Evolutionary conservation across 139 green algal genomes (phyloP).

Genomic region (Coccomyxa sp.): DNA sequence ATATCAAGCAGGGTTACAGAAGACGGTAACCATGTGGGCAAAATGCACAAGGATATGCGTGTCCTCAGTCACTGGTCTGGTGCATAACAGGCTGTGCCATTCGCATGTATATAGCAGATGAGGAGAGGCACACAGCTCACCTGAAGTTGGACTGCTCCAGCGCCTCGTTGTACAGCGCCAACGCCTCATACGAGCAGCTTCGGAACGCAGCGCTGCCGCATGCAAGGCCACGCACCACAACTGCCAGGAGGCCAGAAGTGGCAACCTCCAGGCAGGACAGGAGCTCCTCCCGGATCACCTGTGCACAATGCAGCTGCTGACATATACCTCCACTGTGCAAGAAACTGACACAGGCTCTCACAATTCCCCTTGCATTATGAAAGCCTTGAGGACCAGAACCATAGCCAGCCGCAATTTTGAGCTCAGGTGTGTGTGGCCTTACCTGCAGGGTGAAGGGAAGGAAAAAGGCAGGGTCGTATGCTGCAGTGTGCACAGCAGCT

Average conservation of each 20-base stretch:
- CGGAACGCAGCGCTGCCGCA: conserved; percentile 28
- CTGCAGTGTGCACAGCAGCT: conserved; percentile 19
- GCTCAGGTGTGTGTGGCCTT: not conserved
- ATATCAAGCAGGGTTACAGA: no score
- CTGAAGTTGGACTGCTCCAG: conserved; percentile 6
- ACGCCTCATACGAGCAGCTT: conserved; percentile 14
- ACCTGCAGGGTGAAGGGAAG: conserved; percentile 42
- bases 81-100: no score
- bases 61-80: no score
- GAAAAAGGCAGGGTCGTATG: conserved; percentile 52
- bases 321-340: no score
- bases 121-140: no score
- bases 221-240: conserved; percentile 46
- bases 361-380: no score
- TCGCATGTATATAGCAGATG: no score
- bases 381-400: no score
- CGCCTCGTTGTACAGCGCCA: conserved; percentile 9
- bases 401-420: no score
- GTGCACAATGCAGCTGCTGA: not conserved
- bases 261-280: conserved; percentile 24
- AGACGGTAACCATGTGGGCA: no score
- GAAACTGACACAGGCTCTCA: no score
- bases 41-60: no score
- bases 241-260: conserved; percentile 37
- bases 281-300: conserved; percentile 21